Evolutionary conservation across 257 asterid species (phyloP), one percentile per base, ranked within the genome.

Genomic region (Euphrasia confusa): DNA sequence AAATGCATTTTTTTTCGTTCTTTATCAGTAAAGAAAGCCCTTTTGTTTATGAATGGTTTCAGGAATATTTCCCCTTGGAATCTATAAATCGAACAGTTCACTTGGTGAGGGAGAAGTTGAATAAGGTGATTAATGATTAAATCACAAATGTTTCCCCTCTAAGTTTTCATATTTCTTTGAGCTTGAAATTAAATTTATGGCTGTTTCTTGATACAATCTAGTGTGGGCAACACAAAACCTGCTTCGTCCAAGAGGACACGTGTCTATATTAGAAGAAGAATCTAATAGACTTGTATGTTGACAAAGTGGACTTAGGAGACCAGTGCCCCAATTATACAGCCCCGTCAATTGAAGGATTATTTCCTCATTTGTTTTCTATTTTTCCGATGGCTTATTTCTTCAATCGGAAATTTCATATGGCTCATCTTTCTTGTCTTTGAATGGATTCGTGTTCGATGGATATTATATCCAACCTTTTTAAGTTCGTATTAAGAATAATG

Each of bases 21-120:
- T 28, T 4, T n/a, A 24, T 60, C 61, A 52, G 30, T 52, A 62
- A 63, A 71, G 7, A 26, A 54, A 54, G 26, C 47, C 17, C 45
- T 68, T 49, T 28, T 49, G 2, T 59, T 1, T 48, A 30, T 61
- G 52, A 61, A 49, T 39, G 27, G 58, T 68, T 6, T 39, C 80
- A 84, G 95, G 96, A 81, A 68, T 87, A 91, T 77, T 91, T 88
- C 61, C 79, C 92, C 2, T 78, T 84, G 7, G 70, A 80, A 58
- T 91, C 98, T 53, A 88, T 88, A 96, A 91, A 91, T 65, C 82
- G 69, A 74, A 91, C 96, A 1, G 96, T 85, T 65, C 76, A 76
- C 42, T 65, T 82, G 67, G 96, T 90, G 70, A 78, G 96, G 69
- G 94, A 84, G 72, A 90, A 86, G 75, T 80, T 90, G 48, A 77